Conservation (phyloP, 768 basidiomycete species). For the Dendrothele bispora region DNA sequence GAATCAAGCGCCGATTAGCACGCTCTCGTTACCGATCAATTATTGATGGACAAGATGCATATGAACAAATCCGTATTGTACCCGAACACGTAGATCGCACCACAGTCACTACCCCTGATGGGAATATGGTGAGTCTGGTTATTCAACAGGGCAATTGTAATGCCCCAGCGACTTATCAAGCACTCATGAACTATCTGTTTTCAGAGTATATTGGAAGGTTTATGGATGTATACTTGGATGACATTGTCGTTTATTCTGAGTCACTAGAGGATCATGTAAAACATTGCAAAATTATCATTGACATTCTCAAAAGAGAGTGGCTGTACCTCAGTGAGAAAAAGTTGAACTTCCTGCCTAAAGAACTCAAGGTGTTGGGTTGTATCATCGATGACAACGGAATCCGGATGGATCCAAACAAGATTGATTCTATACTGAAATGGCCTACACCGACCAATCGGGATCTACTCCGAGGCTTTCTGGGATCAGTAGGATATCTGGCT, state of each 20-base stretch:
- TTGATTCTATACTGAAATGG: slow-evolving; percentile 26
- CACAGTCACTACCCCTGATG: slow-evolving; percentile 26
- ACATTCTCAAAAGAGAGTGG: slow-evolving; percentile 25
- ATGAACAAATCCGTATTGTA: slow-evolving; percentile 34
- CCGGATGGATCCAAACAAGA: slow-evolving; percentile 33
- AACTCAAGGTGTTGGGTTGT: slow-evolving; percentile 25
- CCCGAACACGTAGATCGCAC: slow-evolving; percentile 23
- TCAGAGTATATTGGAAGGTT: slow-evolving; percentile 24
- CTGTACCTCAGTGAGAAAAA: slow-evolving; percentile 31
- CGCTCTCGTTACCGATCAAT: slow-evolving; percentile 25
- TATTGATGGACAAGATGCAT: slow-evolving; percentile 39
- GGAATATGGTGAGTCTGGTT: slow-evolving; percentile 29
- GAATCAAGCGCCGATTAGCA: slow-evolving; percentile 32
- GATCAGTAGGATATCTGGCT: slow-evolving; percentile 30
- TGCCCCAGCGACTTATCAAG: slow-evolving; percentile 32
- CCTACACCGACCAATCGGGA: slow-evolving; percentile 23
- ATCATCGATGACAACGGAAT: slow-evolving; percentile 23
- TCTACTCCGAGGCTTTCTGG: slow-evolving; percentile 27
- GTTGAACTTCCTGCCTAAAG: slow-evolving; percentile 21
- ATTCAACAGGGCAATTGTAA: slow-evolving; percentile 30
- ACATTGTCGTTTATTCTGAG: slow-evolving; percentile 37
- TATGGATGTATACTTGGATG: slow-evolving; percentile 36
- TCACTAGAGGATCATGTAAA: slow-evolving; percentile 23
- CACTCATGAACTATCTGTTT: slow-evolving; percentile 32
- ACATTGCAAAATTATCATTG: slow-evolving; percentile 22